Conservation (phyloP, 345 rosid species). For the Populus ilicifolia region DNA sequence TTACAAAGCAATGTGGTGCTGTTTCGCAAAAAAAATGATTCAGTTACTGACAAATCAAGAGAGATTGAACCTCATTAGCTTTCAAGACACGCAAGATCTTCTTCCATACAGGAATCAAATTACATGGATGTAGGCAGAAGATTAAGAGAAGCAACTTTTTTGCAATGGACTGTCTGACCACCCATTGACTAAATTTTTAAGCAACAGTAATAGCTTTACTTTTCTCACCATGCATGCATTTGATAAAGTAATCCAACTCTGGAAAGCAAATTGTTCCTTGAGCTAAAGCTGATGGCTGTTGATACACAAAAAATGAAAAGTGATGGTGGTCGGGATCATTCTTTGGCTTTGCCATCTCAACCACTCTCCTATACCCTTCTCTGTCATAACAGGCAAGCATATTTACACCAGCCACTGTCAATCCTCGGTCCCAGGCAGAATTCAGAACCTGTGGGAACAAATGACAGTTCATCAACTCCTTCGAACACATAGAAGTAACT, state of each 20-base stretch:
- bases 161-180: not conserved
- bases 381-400: constrained; percentile 60
- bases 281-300: constrained; percentile 67
- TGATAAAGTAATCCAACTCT: constrained; percentile 67
- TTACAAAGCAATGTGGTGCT: no score
- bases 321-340: constrained; percentile 71
- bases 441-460: constrained; percentile 56
- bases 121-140: not conserved
- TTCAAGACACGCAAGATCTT: not conserved
- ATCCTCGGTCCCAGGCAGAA: constrained; percentile 81
- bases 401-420: constrained; percentile 68
- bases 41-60: not conserved
- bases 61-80: not conserved
- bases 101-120: not conserved
- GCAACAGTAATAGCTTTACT: not conserved
- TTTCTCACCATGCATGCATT: constrained; percentile 73
- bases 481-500: not conserved
- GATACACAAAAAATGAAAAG: constrained; percentile 72
- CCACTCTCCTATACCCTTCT: constrained; percentile 67
- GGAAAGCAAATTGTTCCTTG: constrained; percentile 74
- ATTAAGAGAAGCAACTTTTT: not conserved
- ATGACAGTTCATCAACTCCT: constrained; percentile 7
- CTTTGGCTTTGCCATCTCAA: constrained; percentile 82
- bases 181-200: not conserved
- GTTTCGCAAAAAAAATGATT: not conserved